A percentile compares a stretch with the other conserved stretches of the same genome.
Evolutionary conservation across 805 yeast genomes (phyloP).

Genomic region (Metschnikowia santaceciliae): DNA sequence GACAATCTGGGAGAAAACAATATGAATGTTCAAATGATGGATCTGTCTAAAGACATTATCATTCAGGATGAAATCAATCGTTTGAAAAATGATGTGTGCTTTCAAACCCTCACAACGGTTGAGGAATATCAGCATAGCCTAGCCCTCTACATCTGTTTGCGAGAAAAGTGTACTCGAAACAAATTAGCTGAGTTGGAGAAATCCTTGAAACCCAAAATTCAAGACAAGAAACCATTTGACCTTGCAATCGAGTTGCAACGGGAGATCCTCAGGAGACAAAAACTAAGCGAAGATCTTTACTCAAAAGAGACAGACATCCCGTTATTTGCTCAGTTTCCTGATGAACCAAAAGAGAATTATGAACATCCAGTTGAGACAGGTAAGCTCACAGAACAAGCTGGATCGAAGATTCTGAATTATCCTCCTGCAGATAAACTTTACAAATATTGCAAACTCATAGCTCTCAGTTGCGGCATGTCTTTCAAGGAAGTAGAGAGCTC

Average conservation of each 20-base stretch:
- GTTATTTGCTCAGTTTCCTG: conserved; percentile 9
- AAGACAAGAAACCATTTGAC: conserved; percentile 12
- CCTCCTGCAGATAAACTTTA: conserved; percentile 31
- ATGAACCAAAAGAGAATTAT: conserved; percentile 20
- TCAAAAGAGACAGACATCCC: conserved; percentile 23
- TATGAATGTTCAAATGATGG: conserved; percentile 14
- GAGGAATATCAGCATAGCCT: conserved; percentile 24
- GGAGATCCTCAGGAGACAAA: conserved; percentile 22
- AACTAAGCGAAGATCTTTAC: conserved; percentile 18
- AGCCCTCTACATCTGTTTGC: conserved; percentile 8
- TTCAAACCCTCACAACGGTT: conserved; percentile 29
- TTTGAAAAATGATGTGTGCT: conserved; percentile 36
- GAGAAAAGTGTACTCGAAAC: conserved; percentile 12
- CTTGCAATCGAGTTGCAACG: conserved; percentile 26
- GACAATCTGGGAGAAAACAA: conserved; percentile 10
- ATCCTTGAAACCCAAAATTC: neutral
- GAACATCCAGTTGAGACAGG: neutral
- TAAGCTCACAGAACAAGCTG: neutral
- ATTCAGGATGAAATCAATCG: conserved; percentile 41
- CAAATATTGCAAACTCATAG: conserved; percentile 39
- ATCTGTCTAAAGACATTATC: conserved; percentile 27
- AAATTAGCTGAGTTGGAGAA: conserved; percentile 5
- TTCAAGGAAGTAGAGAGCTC: conserved; percentile 37
- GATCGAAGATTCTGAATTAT: conserved; percentile 22
- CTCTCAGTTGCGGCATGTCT: conserved; percentile 42